Evolutionary conservation across 768 basidiomycete species (phyloP), one percentile per base, ranked within the genome.

Genomic region (Clathrus columnatus): DNA sequence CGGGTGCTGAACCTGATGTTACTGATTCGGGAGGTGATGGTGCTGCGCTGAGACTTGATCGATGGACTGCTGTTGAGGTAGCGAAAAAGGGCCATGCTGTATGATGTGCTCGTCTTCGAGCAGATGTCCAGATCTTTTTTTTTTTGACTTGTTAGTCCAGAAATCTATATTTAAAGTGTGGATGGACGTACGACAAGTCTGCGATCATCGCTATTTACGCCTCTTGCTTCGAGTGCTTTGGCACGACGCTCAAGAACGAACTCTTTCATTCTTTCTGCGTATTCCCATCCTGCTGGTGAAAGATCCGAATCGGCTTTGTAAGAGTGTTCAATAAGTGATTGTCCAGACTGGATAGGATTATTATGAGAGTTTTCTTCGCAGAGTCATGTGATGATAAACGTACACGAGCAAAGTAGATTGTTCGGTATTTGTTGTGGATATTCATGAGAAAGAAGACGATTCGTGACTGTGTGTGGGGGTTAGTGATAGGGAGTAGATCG

Each of bases 391-490:
- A 41, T 53, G 51, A 18, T 36, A 3, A 7, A 68, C 88, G 58
- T 65, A 96, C 94, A 41, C 95, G 75, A 4, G 95, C 95, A 70
- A 99, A 97, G 69, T 94, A 98, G 60, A 99, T 99, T 47, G 86
- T 92, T 20, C 95, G 78, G 66, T 84, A 88, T 59, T 80, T 78
- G 64, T 93, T 97, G 71, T 99, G 95, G 48, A 99, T 97, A 68
- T 99, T 99, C 96, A 98, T 98, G 45, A 99, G 75, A 77, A 96
- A 98, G 77, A 98, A 99, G 23, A 98, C 90, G 57, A 97, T 93
- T 57, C 95, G 75, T 1, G 91, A 91, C 84, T 98, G 69, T 16
- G 51, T 16, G n/a, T n/a, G 27, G 28, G 27, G 14, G 51, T 50
- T 42, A 48, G 50, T 61, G 6, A 62, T 56, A 5, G 48, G 20